Conservation (phyloP, 306 rosid genomes). For the Lablab purpureus region DNA sequence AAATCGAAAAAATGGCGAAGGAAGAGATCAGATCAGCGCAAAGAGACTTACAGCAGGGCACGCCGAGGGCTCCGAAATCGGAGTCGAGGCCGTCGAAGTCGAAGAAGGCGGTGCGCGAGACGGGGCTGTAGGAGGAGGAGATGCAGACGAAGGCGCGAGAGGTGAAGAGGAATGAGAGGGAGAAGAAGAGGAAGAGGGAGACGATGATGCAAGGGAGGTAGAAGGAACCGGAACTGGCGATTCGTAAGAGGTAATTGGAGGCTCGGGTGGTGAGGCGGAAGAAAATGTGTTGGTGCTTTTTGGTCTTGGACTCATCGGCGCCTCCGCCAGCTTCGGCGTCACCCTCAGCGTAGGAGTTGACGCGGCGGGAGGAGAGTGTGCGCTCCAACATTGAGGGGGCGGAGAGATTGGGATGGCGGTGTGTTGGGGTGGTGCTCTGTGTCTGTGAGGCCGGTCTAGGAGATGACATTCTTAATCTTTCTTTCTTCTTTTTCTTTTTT, state of each 20-base stretch:
- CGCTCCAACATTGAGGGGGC: conserved; percentile 65
- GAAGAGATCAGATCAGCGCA: conserved; percentile 38
- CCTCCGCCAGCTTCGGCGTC: conserved; percentile 42
- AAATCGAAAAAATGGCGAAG: not conserved
- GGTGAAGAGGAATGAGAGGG: conserved; percentile 56
- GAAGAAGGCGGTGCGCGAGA: conserved; percentile 70
- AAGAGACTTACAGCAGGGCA: conserved; percentile 92
- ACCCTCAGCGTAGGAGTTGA: conserved; percentile 38
- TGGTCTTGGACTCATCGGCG: conserved; percentile 67
- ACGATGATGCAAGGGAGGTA: conserved; percentile 50
- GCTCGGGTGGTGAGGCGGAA: conserved; percentile 56
- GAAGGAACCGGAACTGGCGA: conserved; percentile 46
- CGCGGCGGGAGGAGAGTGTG: conserved; percentile 80
- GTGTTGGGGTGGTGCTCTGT: conserved; percentile 41
- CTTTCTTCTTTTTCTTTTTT: not conserved
- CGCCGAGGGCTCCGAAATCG: conserved; percentile 94
- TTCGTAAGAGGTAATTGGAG: conserved; percentile 62
- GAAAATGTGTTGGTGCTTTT: conserved; percentile 59
- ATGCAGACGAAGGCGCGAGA: conserved; percentile 84
- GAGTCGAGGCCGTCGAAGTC: conserved; percentile 83
- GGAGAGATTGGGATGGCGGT: conserved; percentile 37
- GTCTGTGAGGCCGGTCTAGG: conserved; percentile 7
- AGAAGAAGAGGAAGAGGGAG: conserved; percentile 48
- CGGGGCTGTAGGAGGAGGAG: conserved; percentile 57
- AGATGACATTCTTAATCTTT: conserved; percentile 37